These are phyloP conservation scores for Alternaria metachromatica DNA, from an alignment of 2,329 filamentous ascomycete species.

Conservation along the genomic window DNA sequence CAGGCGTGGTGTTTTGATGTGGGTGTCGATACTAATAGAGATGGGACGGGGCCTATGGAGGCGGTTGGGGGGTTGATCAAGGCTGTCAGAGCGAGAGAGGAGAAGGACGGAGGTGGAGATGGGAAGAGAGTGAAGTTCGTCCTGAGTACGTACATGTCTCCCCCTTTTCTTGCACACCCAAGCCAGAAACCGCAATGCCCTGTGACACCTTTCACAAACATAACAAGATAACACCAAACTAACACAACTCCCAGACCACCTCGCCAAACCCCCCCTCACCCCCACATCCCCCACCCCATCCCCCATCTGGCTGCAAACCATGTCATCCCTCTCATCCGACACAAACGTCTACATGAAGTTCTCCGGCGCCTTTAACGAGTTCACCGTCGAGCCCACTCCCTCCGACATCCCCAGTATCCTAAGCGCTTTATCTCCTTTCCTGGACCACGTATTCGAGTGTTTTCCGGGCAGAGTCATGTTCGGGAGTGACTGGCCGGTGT, in stretches of 20 bases:
- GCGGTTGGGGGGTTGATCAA: conserved; percentile 45
- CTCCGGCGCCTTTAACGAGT: conserved; percentile 84
- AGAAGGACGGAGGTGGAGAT: conserved; percentile 62
- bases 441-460: conserved; percentile 63
- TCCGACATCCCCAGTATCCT: conserved; percentile 4
- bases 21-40: conserved; percentile 79
- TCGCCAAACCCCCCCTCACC: conserved; percentile 85
- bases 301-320: conserved; percentile 70
- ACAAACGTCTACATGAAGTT: conserved; percentile 84
- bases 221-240: neutral
- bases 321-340: conserved; percentile 71
- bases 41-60: conserved; percentile 68
- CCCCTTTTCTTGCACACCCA: neutral
- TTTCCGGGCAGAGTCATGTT: conserved; percentile 84
- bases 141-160: conserved; percentile 64
- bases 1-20: conserved; percentile 76
- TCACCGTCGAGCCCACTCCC: conserved; percentile 56
- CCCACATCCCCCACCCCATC: conserved; percentile 58
- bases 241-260: conserved; percentile 67
- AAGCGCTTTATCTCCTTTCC: conserved; percentile 28
- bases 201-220: neutral
- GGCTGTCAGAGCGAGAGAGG: conserved; percentile 50
- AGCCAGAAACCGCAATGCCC: neutral
- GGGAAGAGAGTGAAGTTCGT: conserved; percentile 66
- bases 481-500: conserved; percentile 93